Evolutionary conservation across 441 rosid genomes (phyloP).

Genomic region (Gossypium schwendimanii): DNA sequence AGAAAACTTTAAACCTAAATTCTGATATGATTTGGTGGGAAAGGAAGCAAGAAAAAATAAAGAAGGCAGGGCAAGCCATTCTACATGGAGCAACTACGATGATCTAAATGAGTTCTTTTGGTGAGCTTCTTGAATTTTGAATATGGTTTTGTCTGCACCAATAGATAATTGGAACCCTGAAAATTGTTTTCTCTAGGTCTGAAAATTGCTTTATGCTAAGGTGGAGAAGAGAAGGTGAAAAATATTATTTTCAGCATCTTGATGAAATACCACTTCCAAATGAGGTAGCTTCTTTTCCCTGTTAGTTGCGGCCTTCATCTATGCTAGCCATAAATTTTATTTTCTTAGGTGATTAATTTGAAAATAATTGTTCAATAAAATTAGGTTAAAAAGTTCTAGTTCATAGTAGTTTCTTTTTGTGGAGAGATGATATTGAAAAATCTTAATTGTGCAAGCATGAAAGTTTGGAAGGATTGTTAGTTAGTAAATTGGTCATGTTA

Average conservation of each 20-base stretch:
- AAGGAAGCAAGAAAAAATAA: slow-evolving; percentile 82
- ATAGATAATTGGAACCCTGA: slow-evolving; percentile 9
- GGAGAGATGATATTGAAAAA: not conserved
- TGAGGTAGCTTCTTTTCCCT: slow-evolving; percentile 31
- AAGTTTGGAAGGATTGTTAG: slow-evolving; percentile 3
- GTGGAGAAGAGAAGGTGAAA: slow-evolving; percentile 63
- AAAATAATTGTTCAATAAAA: not conserved
- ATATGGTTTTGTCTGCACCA: slow-evolving; percentile 2
- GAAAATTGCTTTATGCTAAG: slow-evolving; percentile 53
- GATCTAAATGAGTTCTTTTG: slow-evolving; percentile 96
- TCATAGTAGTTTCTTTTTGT: not conserved
- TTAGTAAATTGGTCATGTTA: not conserved
- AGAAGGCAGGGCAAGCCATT: slow-evolving; percentile 84
- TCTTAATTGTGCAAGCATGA: not conserved
- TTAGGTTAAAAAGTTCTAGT: not conserved
- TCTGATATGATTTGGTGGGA: slow-evolving; percentile 23
- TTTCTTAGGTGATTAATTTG: not conserved
- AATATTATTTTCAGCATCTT: slow-evolving; percentile 65
- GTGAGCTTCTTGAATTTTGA: slow-evolving; percentile 33
- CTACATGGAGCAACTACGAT: slow-evolving; percentile 98
- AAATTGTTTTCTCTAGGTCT: slow-evolving; percentile 50
- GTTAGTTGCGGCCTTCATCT: not conserved
- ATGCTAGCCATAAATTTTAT: not conserved
- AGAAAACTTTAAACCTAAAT: slow-evolving; percentile 7
- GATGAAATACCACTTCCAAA: slow-evolving; percentile 33